phyloP scores from a whole-genome alignment of 2,329 filamentous ascomycete genomes.

The Fusarium anthophilum region DNA sequence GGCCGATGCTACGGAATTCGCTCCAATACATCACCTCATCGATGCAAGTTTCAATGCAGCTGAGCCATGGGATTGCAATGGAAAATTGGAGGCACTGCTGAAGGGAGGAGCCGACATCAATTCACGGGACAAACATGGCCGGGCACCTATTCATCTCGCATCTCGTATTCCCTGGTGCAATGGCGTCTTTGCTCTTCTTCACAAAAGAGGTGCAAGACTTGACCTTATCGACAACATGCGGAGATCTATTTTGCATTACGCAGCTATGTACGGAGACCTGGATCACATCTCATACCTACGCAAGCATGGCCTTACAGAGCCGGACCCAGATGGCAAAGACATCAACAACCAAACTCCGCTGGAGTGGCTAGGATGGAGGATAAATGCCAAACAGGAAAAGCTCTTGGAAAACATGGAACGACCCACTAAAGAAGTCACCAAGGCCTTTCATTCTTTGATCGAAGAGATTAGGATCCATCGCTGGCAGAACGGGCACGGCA shows the following conservation, averaged over 20 bases:
- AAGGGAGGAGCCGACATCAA: neutral
- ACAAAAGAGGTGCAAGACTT: neutral
- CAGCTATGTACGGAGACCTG: neutral
- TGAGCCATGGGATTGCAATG: neutral
- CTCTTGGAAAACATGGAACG: neutral
- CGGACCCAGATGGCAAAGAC: neutral
- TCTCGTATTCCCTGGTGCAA: neutral
- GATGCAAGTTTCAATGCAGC: rapidly evolving
- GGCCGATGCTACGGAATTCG: neutral
- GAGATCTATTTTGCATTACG: neutral
- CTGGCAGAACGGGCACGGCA: neutral
- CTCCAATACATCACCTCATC: neutral
- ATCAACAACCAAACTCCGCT: rapidly evolving
- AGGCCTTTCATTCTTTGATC: neutral
- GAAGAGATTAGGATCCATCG: neutral
- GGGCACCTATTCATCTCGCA: neutral
- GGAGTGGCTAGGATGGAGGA: neutral
- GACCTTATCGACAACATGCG: rapidly evolving
- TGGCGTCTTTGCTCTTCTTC: neutral
- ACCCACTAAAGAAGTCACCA: rapidly evolving
- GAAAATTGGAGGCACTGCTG: neutral
- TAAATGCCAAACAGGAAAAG: rapidly evolving
- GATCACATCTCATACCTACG: neutral
- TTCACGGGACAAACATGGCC: rapidly evolving
- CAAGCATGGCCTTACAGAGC: neutral